phyloP scores from a whole-genome alignment of 2,329 filamentous ascomycete species.

The Tetracladium maxilliforme region DNA sequence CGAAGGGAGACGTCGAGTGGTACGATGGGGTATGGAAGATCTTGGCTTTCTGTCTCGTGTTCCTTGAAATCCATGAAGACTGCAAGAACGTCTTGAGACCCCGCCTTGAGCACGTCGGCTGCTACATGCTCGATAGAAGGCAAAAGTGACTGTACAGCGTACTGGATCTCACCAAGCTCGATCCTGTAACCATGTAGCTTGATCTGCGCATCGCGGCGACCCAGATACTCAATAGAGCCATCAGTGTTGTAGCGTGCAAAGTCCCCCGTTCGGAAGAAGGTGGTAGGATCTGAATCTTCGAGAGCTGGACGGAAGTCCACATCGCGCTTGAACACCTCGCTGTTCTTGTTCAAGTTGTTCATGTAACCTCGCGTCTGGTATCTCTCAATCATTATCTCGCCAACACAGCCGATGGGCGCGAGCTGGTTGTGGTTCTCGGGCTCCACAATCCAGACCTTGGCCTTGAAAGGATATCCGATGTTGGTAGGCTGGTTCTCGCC shows the following conservation, averaged over 20 bases:
- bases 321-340: slow-evolving; percentile 15
- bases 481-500: too few species aligned
- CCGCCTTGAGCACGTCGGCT: not conserved
- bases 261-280: slow-evolving; percentile 17
- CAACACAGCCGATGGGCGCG: slow-evolving; percentile 15
- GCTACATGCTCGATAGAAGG: too few species aligned
- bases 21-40: too few species aligned
- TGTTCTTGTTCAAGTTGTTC: slow-evolving; percentile 17
- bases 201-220: slow-evolving; percentile 29
- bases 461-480: slow-evolving; percentile 3
- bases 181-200: slow-evolving; percentile 31
- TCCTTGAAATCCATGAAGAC: too few species aligned
- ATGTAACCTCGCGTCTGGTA: slow-evolving; percentile 21
- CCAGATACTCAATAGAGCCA: slow-evolving; percentile 16
- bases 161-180: slow-evolving; percentile 29
- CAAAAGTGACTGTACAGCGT: slow-evolving; percentile 14
- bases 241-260: slow-evolving; percentile 12
- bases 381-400: slow-evolving; percentile 23
- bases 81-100: slow-evolving; percentile 2
- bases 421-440: slow-evolving; percentile 18
- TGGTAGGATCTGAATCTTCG: slow-evolving; percentile 14
- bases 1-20: too few species aligned
- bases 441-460: slow-evolving; percentile 21
- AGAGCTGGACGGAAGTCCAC: slow-evolving; percentile 10
- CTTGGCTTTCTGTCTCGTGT: too few species aligned